These are phyloP conservation scores for Eurotiales sp. DNA, from an alignment of 2,329 filamentous ascomycete genomes.

Conservation along the genomic window DNA sequence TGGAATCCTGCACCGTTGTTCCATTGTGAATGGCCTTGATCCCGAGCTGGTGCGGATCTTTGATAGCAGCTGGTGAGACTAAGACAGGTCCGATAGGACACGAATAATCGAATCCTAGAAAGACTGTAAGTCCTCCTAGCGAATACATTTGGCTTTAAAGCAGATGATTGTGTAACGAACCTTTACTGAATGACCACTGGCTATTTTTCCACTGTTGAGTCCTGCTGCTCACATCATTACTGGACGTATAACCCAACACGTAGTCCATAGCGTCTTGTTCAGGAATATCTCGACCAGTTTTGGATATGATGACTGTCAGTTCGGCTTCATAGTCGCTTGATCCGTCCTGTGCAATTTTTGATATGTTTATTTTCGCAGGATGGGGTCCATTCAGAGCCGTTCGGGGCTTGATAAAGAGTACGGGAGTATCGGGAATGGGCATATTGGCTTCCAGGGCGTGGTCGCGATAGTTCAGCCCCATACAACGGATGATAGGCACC, in stretches of 20 bases:
- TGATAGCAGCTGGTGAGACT: constrained; percentile 29
- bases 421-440: not conserved
- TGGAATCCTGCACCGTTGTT: constrained; percentile 33
- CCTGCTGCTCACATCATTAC: constrained; percentile 40
- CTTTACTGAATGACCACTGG: constrained; percentile 42
- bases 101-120: constrained; percentile 31
- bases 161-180: too few relatives aligned
- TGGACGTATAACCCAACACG: constrained; percentile 39
- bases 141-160: too few relatives aligned
- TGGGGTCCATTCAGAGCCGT: constrained; percentile 32
- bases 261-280: constrained; percentile 35
- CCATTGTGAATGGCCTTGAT: constrained; percentile 36
- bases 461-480: constrained; percentile 44
- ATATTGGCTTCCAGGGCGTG: constrained; percentile 4
- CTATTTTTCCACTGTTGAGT: constrained; percentile 35
- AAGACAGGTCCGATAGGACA: constrained; percentile 37
- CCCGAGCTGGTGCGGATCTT: constrained; percentile 29
- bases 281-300: constrained; percentile 36
- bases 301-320: constrained; percentile 35
- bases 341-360: constrained; percentile 32
- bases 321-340: constrained; percentile 42
- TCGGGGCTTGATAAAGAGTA: constrained; percentile 28
- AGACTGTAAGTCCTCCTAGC: not conserved
- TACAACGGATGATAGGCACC: constrained; percentile 39
- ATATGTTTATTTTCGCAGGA: constrained; percentile 28